Base-by-base conservation (phyloP, 1,139 yeast genomes). In the Nematodospora anomalae region DNA sequence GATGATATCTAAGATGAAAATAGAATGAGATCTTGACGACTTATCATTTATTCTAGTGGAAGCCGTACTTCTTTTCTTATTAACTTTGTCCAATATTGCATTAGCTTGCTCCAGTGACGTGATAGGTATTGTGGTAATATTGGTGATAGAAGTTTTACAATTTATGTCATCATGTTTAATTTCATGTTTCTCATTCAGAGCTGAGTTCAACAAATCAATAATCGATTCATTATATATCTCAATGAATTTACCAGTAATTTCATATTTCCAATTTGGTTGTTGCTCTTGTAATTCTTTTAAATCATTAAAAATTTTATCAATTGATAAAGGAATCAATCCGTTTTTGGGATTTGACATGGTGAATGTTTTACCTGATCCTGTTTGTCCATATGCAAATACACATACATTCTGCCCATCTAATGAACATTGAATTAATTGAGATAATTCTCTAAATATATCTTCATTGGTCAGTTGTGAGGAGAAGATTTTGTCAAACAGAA, bases 301-400 rank as follows among this genome's bases (percentile, higher is more conserved):
- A 42, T 83, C 77, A 18, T 72, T 63, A 52, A 88, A 90, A 4
- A 92, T 83, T 51, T 84, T 87, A 6, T 66, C 59, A 4, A 90
- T 73, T 0, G 97, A 85, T 15, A 79, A 66, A 1, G 96, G 90
- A 24, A 90, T 87, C 71, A 92, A 80, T 15, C 98, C 98, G 52
- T 80, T 83, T 3, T 60, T 50, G 0, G 76, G 66, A 30, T 73
- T 74, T 1, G 94, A 76, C 98, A 92, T 92, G 0, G 98, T 92
- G 56, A 65, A 83, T 0, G 97, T 90, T 56, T 92, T 92, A 3
- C 98, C 98, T 0, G 97, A 89, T 0, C 98, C 97, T 0, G 98
- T 92, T 61, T 92, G 98, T 0, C 98, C 98, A 59, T 92, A 92
- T 0, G 98, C 96, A 65, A 92, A 89, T 2, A 92, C 89, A 57